Percentiles rank a stretch among this genome's conserved stretches.
These are phyloP conservation scores for Diophrys appendiculata DNA, from an alignment of 73 alveolate genomes.

Conservation along the genomic window DNA sequence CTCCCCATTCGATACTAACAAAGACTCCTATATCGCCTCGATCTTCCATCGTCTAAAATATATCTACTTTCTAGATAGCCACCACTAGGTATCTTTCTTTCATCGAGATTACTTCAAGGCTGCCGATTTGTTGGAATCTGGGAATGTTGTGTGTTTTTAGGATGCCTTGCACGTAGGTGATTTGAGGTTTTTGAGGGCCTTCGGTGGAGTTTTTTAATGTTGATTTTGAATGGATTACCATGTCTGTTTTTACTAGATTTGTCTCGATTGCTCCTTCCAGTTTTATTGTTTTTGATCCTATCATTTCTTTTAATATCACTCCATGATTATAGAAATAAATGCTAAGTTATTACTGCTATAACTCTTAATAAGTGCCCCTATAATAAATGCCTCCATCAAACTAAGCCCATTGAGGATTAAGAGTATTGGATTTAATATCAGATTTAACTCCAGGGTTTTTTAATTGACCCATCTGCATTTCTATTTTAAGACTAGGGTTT, in stretches of 20 bases:
- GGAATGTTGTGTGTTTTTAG: slow-evolving; percentile 36
- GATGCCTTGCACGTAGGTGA: slow-evolving; percentile 35
- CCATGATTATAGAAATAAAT: slow-evolving; percentile 20
- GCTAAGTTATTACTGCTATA: slow-evolving; percentile 10
- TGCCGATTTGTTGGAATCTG: slow-evolving; percentile 27
- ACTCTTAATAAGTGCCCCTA: slow-evolving; percentile 53
- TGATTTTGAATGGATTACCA: slow-evolving; percentile 38
- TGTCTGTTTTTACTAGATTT: slow-evolving; percentile 31
- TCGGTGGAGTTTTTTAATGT: slow-evolving; percentile 12
- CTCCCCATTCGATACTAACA: slow-evolving; percentile 60
- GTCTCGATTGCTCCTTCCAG: slow-evolving; percentile 19
- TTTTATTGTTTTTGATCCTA: slow-evolving; percentile 38
- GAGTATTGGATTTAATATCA: slow-evolving; percentile 1
- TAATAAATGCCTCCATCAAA: slow-evolving; percentile 33
- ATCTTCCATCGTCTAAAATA: slow-evolving; percentile 51
- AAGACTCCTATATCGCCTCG: slow-evolving; percentile 44
- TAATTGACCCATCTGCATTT: not conserved
- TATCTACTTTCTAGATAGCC: slow-evolving; percentile 25
- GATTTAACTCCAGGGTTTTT: not conserved
- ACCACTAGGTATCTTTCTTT: slow-evolving; percentile 38
- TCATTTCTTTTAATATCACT: slow-evolving; percentile 5
- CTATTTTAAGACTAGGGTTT: not conserved
- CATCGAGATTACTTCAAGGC: slow-evolving; percentile 23
- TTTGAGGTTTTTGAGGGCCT: slow-evolving; percentile 30
- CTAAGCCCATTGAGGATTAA: slow-evolving; percentile 41